Base-by-base conservation (phyloP, 768 basidiomycete species). In the Boletus patriciae region DNA sequence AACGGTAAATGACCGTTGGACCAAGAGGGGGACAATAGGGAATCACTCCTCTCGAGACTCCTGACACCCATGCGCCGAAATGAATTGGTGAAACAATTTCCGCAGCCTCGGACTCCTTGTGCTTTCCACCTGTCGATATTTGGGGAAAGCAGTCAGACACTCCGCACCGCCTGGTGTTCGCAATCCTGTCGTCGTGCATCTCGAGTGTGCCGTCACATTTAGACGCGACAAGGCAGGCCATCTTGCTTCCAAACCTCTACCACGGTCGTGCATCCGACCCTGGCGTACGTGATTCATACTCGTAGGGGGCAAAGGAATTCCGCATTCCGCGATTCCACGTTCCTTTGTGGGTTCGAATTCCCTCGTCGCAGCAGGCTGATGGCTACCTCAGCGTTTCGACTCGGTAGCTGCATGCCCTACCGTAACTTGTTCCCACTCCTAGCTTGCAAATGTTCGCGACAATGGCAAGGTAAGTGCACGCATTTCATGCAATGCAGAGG, bases 391-490 rank as follows among this genome's bases (percentile, higher is more conserved):
- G 50, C 47, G 46, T 46, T 61, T 62, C 59, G 25, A 42, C 42
- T 53, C 61, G 11, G 33, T 46, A 38, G 46, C 56, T 54, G 62
- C 62, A 21, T 63, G 51, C 7, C 44, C 52, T 63, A 21, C 50
- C 57, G 56, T 57, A 52, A 62, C 38, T 8, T 1, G 15, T 62
- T 62, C 61, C 61, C 61, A 62, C 60, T 62, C 60, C 60, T 15
- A 51, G 40, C 33, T 38, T 27, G 7, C 43, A 6, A 29, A n/a
- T 45, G 13, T 42, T 36, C 6, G 33, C 25, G 29, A 46, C 41
- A 48, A 12, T 18, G 38, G 55, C 44, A 54, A 63, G 61, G 61
- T 43, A 18, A 6, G 42, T 47, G 40, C 58, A 51, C 57, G 3
- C 58, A 51, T 63, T 54, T 64, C 62, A 63, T 64, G 53, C 21